phyloP scores from a whole-genome alignment of 495 filamentous ascomycete genomes.

The Tuber borchii region DNA sequence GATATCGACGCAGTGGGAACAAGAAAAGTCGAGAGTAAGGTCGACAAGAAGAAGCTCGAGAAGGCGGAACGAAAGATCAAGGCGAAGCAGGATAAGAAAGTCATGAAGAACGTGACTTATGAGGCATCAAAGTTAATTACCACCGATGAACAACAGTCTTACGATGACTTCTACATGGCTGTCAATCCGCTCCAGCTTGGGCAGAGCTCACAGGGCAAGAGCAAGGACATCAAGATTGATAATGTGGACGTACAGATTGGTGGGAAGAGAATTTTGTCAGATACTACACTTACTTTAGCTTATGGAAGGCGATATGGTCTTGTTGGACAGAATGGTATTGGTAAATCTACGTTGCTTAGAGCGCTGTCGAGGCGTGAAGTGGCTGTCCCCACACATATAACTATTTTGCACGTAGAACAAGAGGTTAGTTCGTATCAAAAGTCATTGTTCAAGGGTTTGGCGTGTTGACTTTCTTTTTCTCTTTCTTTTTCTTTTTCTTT shows the following conservation, averaged over 20 bases:
- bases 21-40: slow-evolving; percentile 91
- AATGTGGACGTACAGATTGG: slow-evolving; percentile 89
- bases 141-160: slow-evolving; percentile 77
- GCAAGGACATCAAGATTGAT: slow-evolving; percentile 98
- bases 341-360: slow-evolving; percentile 90
- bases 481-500: not conserved
- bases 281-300: slow-evolving; percentile 81
- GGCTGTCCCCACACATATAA: slow-evolving; percentile 90
- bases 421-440: slow-evolving; percentile 55
- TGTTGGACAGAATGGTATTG: slow-evolving; percentile 98
- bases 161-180: slow-evolving; percentile 99
- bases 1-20: slow-evolving; percentile 89
- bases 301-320: slow-evolving; percentile 94
- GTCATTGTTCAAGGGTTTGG: not conserved
- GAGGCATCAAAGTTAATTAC: slow-evolving; percentile 87
- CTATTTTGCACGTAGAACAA: slow-evolving; percentile 98
- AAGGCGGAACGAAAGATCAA: slow-evolving; percentile 97
- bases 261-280: slow-evolving; percentile 78
- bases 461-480: not conserved
- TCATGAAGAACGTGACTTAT: slow-evolving; percentile 95
- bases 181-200: slow-evolving; percentile 94
- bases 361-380: slow-evolving; percentile 91
- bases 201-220: slow-evolving; percentile 60
- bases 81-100: slow-evolving; percentile 96
- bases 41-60: slow-evolving; percentile 98